phyloP scores from a whole-genome alignment of 2,329 filamentous ascomycete species.

The Ophiostoma piceae region DNA sequence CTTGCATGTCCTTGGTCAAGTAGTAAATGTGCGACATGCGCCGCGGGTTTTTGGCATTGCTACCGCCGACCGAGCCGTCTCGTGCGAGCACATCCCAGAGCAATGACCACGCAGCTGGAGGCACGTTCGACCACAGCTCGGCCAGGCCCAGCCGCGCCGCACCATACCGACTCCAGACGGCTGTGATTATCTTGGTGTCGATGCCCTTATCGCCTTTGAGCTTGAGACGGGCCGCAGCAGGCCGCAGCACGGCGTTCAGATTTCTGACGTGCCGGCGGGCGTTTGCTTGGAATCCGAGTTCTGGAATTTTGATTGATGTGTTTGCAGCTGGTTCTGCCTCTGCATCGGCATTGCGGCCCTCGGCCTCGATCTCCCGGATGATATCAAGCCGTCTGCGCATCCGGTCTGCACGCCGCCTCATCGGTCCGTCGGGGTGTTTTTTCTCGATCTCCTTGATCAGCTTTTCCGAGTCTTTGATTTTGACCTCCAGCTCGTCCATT shows the following conservation, averaged over 20 bases:
- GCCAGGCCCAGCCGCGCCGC: slow-evolving; percentile 42
- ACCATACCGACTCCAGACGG: slow-evolving; percentile 48
- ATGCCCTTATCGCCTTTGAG: slow-evolving; percentile 28
- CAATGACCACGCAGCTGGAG: slow-evolving; percentile 55
- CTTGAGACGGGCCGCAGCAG: slow-evolving; percentile 35
- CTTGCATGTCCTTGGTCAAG: slow-evolving; percentile 61
- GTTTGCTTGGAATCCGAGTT: slow-evolving; percentile 28
- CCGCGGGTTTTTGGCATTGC: slow-evolving; percentile 39
- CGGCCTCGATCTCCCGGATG: slow-evolving; percentile 15
- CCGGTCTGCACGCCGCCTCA: slow-evolving; percentile 20
- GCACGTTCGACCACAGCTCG: slow-evolving; percentile 49
- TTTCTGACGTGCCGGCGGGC: slow-evolving; percentile 29
- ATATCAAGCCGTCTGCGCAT: slow-evolving; percentile 25
- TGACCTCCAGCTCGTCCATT: slow-evolving; percentile 36
- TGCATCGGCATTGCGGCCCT: slow-evolving; percentile 22
- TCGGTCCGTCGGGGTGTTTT: slow-evolving; percentile 9
- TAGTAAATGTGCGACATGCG: slow-evolving; percentile 57
- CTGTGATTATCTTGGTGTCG: slow-evolving; percentile 30
- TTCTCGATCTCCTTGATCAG: slow-evolving; percentile 31
- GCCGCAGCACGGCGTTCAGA: slow-evolving; percentile 33
- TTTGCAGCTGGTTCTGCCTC: slow-evolving; percentile 25
- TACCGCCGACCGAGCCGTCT: slow-evolving; percentile 32
- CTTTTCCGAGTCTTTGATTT: slow-evolving; percentile 30
- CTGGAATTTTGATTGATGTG: slow-evolving; percentile 24
- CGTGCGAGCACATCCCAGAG: slow-evolving; percentile 60